Conservation (phyloP, 2,329 filamentous ascomycete species). For the Pseudocercospora fuligena region DNA sequence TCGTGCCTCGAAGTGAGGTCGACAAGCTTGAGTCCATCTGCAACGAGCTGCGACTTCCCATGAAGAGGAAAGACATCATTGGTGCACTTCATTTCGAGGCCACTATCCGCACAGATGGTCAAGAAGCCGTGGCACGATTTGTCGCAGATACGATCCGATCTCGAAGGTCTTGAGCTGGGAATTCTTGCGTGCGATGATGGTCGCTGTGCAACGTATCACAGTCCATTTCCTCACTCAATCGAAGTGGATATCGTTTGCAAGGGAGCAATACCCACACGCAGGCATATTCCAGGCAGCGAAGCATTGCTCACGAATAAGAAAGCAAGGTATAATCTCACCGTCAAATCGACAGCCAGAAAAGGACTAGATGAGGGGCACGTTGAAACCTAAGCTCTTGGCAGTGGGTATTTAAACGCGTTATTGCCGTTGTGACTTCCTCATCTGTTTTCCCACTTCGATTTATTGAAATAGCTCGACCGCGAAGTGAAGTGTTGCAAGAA, state of each 20-base stretch:
- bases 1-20: conserved; percentile 64
- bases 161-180: background rate
- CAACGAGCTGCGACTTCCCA: conserved; percentile 40
- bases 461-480: background rate
- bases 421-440: background rate
- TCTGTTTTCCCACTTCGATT: background rate
- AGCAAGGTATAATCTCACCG: background rate
- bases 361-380: background rate
- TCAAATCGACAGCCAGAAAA: background rate
- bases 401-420: background rate
- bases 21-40: conserved; percentile 55
- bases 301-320: background rate
- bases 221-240: background rate
- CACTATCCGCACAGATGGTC: conserved; percentile 49
- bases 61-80: conserved; percentile 46
- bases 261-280: background rate
- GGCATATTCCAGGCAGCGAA: background rate
- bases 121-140: conserved; percentile 41
- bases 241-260: background rate
- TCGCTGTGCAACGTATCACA: background rate
- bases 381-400: background rate
- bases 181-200: background rate
- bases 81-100: conserved; percentile 58
- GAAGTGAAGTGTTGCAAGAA: background rate
- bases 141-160: conserved; percentile 16